Evolutionary conservation across 345 rosid species (phyloP), one percentile per base, ranked within the genome.

Genomic region (Salix suchowensis): DNA sequence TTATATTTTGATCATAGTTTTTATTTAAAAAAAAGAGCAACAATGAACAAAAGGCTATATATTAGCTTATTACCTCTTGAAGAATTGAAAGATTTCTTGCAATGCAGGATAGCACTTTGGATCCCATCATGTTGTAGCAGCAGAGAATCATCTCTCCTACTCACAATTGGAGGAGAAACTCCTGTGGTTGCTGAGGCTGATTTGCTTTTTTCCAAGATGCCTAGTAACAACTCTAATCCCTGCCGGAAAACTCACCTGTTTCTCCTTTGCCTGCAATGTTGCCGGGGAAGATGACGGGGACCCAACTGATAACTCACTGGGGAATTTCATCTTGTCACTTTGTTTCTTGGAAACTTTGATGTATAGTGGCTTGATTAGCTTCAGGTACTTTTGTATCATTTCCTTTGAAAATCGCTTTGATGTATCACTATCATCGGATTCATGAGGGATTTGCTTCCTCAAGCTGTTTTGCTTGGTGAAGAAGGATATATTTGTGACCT

Each of bases 221-320:
- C 82, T 79, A 50, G 77, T 72, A 18, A 66, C 79, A 34, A 64
- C 81, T 3, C 85, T 75, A 36, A 82, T 70, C 76, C 85, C 87
- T 0, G 75, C 74, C 13, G 62, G 76, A 54, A 68, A 23, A 34
- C n/a, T 77, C 52, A 71, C 78, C 73, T 54, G 75, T 40, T 80
- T 77, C 61, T 67, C 83, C 65, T 79, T 21, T 10, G 44, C 54
- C 55, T 46, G 32, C 32, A 70, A 18, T n/a, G 78, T 26, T 28
- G 80, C 85, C 39, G 90, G 89, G 34, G 91, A 89, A 3, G 91
- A 75, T 23, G 85, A 75, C 18, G 88, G 87, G 4, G 91, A 90
- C 10, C 74, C 34, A 34, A 72, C 67, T 1, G 82, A 7, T 30
- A 76, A 50, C 24, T 77, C 88, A 5, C 81, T 78, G 5, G 87